A percentile compares a stretch with the other conserved stretches of the same genome.
Conservation (phyloP, 352 stramenopile species). For the Pythium vanterpoolii region DNA sequence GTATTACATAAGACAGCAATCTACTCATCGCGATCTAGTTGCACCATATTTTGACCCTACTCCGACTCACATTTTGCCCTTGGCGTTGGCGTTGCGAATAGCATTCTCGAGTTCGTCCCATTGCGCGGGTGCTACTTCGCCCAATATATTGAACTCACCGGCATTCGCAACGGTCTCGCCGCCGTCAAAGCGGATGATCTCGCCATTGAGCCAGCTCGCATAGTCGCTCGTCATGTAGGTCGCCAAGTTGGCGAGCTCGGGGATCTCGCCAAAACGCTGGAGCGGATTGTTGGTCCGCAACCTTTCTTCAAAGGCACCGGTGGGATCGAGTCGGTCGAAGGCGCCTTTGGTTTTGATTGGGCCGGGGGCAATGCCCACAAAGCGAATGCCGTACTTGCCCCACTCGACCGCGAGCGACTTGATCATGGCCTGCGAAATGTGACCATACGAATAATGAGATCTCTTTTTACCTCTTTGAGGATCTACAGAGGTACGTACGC, state of each 20-base stretch:
- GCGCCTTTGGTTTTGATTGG: conserved; percentile 90
- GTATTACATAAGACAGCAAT: not conserved
- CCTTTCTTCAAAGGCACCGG: conserved; percentile 59
- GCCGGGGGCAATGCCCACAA: conserved; percentile 95
- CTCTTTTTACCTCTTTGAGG: not conserved
- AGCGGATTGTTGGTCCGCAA: conserved; percentile 70
- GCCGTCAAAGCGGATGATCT: conserved; percentile 81
- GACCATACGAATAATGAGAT: not conserved
- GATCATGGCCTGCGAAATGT: conserved; percentile 86
- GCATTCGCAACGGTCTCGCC: conserved; percentile 71
- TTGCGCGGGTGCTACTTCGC: conserved; percentile 48
- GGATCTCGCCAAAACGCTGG: conserved; percentile 69
- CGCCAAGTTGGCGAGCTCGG: conserved; percentile 76
- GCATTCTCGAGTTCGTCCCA: conserved; percentile 69
- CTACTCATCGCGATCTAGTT: no score
- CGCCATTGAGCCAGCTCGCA: conserved; percentile 77
- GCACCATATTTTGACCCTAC: not conserved
- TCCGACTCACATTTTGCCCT: conserved; percentile 29
- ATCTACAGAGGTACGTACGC: conserved; percentile 24
- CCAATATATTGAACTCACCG: conserved; percentile 83
- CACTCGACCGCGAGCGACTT: conserved; percentile 95
- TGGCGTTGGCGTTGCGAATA: conserved; percentile 61
- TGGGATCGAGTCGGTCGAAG: conserved; percentile 75
- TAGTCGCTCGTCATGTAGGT: conserved; percentile 80
- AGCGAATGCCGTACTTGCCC: conserved; percentile 93